Evolutionary conservation across 2,329 filamentous ascomycete genomes (phyloP).

Genomic region (Trichoderma guizhouense): DNA sequence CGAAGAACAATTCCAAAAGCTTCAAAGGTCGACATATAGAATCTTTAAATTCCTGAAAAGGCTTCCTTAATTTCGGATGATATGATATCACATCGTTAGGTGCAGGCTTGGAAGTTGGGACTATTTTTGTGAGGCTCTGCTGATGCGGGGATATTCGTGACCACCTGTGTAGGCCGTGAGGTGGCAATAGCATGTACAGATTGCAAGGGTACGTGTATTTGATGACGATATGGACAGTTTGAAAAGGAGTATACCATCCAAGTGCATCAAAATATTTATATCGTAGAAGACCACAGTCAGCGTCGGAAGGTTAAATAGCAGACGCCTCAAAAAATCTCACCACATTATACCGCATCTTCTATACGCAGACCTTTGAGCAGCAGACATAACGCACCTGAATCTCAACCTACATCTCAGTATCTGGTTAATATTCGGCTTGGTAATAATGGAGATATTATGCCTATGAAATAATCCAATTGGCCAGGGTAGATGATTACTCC

Average conservation of each 20-base stretch:
- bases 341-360: neutral
- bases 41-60: neutral
- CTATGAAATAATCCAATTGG: neutral
- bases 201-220: neutral
- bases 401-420: neutral
- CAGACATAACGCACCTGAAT: neutral
- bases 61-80: neutral
- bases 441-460: neutral
- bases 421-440: conserved; percentile 4
- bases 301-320: neutral
- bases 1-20: conserved; percentile 1
- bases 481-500: neutral
- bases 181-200: neutral
- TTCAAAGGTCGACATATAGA: conserved; percentile 9
- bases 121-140: neutral
- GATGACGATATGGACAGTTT: neutral
- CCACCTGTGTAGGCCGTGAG: neutral
- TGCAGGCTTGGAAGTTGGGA: neutral
- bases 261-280: neutral
- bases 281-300: neutral
- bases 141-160: neutral
- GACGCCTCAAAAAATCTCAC: neutral
- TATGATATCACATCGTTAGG: neutral
- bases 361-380: neutral
- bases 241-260: neutral